phyloP scores from a whole-genome alignment of 108 stramenopile species.

The Hondaea fermentalgiana region DNA sequence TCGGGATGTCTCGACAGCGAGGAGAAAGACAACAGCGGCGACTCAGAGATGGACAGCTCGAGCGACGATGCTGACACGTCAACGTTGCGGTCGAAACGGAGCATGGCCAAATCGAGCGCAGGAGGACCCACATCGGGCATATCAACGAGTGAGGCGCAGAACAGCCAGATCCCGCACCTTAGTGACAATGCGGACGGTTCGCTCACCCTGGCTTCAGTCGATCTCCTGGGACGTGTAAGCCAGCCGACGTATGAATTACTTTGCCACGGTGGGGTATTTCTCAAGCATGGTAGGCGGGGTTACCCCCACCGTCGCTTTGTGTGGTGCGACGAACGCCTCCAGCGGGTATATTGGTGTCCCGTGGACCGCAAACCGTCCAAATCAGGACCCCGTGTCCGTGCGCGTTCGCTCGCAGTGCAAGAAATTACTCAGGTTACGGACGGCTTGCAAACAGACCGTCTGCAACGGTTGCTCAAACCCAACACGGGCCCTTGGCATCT shows the following conservation, averaged over 20 bases:
- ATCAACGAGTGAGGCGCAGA: background rate
- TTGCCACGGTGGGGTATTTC: background rate
- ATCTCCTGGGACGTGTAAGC: background rate
- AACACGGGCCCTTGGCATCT: background rate
- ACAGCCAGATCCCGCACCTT: background rate
- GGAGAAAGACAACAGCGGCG: too few relatives aligned
- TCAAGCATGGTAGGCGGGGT: background rate
- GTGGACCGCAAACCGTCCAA: background rate
- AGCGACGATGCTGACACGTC: too few relatives aligned
- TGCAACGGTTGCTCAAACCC: background rate
- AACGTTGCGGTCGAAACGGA: too few relatives aligned
- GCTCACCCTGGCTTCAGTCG: background rate
- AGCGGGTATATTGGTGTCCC: background rate
- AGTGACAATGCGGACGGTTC: background rate
- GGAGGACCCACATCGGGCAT: background rate
- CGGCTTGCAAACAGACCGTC: background rate
- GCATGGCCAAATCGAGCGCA: background rate
- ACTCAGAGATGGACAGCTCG: too few relatives aligned
- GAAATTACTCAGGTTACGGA: background rate
- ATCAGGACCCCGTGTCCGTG: background rate
- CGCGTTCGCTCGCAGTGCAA: background rate
- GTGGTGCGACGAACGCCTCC: background rate
- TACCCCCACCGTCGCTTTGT: background rate
- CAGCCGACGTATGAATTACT: background rate
- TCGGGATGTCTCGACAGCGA: too few relatives aligned